These are phyloP conservation scores for Agastache rugosa DNA, from an alignment of 257 asterid genomes.

Conservation along the genomic window DNA sequence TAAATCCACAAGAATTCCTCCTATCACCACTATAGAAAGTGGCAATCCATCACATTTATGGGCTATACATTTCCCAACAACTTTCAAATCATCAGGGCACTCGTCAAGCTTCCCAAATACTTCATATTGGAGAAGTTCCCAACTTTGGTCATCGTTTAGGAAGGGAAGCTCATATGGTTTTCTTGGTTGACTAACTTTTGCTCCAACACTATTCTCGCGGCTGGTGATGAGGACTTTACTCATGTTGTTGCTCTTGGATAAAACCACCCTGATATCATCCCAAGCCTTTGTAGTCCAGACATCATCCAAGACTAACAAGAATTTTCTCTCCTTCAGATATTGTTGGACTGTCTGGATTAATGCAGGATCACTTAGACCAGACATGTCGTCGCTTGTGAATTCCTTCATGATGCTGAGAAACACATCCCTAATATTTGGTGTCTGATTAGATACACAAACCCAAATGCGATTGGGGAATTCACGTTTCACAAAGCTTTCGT, in stretches of 20 bases:
- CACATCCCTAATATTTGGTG: neutral
- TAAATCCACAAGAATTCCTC: constrained; percentile 33
- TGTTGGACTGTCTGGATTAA: neutral
- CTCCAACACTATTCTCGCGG: constrained; percentile 43
- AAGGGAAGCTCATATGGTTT: constrained; percentile 37
- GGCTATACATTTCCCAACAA: constrained; percentile 40
- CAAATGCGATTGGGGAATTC: constrained; percentile 35
- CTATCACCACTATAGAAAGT: constrained; percentile 47
- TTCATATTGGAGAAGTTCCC: constrained; percentile 46
- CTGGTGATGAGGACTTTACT: constrained; percentile 55
- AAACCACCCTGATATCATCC: constrained; percentile 30
- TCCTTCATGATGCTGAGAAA: constrained; percentile 21
- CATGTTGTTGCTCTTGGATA: constrained; percentile 36
- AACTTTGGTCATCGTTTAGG: constrained; percentile 39
- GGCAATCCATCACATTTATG: neutral
- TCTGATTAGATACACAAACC: neutral
- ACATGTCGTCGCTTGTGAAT: constrained; percentile 30
- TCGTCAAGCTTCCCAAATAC: constrained; percentile 32
- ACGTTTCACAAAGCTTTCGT: neutral
- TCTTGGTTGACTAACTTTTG: constrained; percentile 22
- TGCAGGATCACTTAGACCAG: neutral
- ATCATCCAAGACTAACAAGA: constrained; percentile 54
- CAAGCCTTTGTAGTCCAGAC: constrained; percentile 48
- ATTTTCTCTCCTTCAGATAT: constrained; percentile 24
- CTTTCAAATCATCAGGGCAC: constrained; percentile 29